Base-by-base conservation (phyloP, 1,284 basidiomycete genomes). In the Apiotrichum brassicae region DNA sequence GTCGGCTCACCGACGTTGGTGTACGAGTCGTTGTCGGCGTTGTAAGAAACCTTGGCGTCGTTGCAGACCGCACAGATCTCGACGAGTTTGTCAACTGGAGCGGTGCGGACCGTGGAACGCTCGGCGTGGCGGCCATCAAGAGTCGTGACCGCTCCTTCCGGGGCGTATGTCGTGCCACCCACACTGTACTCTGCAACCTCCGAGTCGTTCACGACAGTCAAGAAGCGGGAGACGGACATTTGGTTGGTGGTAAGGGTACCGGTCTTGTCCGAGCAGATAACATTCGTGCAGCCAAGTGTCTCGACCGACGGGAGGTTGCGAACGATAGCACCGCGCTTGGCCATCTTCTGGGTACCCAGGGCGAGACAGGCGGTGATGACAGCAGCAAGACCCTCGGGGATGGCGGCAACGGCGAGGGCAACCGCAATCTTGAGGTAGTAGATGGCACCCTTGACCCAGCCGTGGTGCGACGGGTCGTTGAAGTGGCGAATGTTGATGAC, bases 351-450 rank as follows among this genome's bases (percentile, higher is more conserved):
- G 13, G 91, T 94, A 18, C 93, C 93, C 12, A 97, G 79, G 8
- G 93, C 92, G 38, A 97, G 76, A 70, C 90, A 94, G n/a, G 89
- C 90, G 7, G 93, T 97, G 64, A 95, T 94, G 55, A 97, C 92
- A 41, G 90, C 91, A 28, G 93, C 90, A 13, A 97, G 77, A 56
- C 92, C 93, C 71, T 97, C 92, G 0, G 93, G 92, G 63, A 95
- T 95, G 41, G 92, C 92, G 50, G 93, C 92, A 38, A 97, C 92
- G 16, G 93, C 92, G 32, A 97, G 78, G 4, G 93, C 90, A 39
- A 97, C 93, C 30, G 92, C 93, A 64, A 97, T 95, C 77, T 95
- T 97, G 80, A 97, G 89, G 74, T 97, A 97, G 73, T 95, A 95
- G 55, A 97, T 82, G 0, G 92, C 92, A 35, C 92, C 92, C 71